Base-by-base conservation (phyloP, 179 eudicot species). In the Carnegiea gigantea region DNA sequence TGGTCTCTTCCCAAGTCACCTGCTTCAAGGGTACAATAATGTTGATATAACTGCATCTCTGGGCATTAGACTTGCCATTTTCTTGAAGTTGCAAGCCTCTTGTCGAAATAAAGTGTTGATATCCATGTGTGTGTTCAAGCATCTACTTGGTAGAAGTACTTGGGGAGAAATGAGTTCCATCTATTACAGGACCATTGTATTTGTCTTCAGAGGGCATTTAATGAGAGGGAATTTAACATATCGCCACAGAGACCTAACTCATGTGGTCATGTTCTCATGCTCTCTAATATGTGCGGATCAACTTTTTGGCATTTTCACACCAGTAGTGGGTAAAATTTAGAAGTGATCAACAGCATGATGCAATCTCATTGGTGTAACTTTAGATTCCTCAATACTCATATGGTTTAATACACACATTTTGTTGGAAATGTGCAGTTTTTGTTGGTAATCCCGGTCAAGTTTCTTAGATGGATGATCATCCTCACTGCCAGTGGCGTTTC, bases 381-480 rank as follows among this genome's bases (percentile, higher is more conserved):
- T 20, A 17, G 62, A 20, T 57, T 2, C 62, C 15, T 57, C 8
- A 57, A 18, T 40, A 40, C 44, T 40, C 44, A 5, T 40, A 40
- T 40, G 44, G 9, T 40, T 40, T 40, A 40, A 40, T 40, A 40
- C 44, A 40, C 44, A 40, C 57, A 51, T 51, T 51, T 15, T 15
- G 24, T 64, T 78, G 73, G 33, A 38, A 77, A 65, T 77, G 62
- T 86, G 82, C 96, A 94, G 98, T 82, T 92, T 86, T 83, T 94
- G 84, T 77, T 94, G 91, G 86, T 92, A 72, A 92, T 96, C 70
- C 97, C 99, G 4, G 85, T 92, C 51, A 98, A 96, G 81, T 90
- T 94, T 83, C 81, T 96, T 26, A 86, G 91, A 78, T 96, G 99
- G 97, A 71, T 82, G 83, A 84, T 92, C 87, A 92, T 91, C 86